phyloP scores from a whole-genome alignment of 331 rosid species.

The Spiraea crenata region DNA sequence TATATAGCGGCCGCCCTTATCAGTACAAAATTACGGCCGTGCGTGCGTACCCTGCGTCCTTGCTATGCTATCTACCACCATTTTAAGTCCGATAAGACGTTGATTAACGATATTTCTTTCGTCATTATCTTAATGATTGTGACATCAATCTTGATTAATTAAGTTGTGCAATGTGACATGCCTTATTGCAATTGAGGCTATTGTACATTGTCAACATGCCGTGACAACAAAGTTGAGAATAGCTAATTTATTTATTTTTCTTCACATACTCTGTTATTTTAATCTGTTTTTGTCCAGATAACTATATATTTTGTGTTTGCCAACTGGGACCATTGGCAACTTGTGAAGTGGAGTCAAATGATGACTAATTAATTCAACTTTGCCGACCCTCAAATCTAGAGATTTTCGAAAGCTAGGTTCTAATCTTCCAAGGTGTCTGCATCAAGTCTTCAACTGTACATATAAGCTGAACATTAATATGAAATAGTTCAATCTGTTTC shows the following conservation, averaged over 20 bases:
- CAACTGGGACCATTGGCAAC: neutral
- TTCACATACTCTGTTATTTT: neutral
- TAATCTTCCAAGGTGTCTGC: neutral
- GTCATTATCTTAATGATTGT: conserved; percentile 5
- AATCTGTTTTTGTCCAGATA: neutral
- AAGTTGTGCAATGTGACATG: neutral
- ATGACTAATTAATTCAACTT: neutral
- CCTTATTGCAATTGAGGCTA: too few relatives aligned
- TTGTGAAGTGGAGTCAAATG: neutral
- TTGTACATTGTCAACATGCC: conserved; percentile 18
- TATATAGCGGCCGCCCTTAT: neutral
- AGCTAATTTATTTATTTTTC: neutral
- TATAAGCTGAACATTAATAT: neutral
- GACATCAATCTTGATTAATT: neutral
- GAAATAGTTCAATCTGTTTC: neutral
- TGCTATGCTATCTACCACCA: neutral
- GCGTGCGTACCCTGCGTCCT: conserved; percentile 1
- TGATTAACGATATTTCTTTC: neutral
- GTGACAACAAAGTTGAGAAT: conserved; percentile 29
- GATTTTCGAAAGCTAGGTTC: neutral
- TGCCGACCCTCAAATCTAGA: neutral
- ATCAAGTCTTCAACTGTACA: too few relatives aligned
- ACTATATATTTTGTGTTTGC: neutral
- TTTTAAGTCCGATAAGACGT: neutral
- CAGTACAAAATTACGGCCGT: conserved; percentile 3